phyloP scores from a whole-genome alignment of 1,284 basidiomycete genomes.

The Trichosporon asahii region DNA sequence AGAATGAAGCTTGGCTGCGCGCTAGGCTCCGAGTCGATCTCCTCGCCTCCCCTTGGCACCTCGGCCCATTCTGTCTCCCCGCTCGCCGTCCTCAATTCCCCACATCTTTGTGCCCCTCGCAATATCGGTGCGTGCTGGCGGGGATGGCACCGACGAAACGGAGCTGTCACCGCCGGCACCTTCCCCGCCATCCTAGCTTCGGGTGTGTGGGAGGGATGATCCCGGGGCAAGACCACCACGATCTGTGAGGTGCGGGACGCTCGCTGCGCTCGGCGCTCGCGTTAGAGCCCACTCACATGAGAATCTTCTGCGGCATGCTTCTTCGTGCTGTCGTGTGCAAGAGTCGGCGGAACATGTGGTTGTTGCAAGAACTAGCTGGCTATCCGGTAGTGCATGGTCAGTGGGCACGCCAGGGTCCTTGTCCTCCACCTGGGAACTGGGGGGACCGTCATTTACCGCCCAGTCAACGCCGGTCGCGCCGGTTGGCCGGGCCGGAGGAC shows the following conservation, averaged over 20 bases:
- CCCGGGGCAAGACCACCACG: no score
- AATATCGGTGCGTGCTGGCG: no score
- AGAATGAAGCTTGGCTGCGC: no score
- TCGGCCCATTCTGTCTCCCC: neutral
- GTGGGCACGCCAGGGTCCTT: neutral
- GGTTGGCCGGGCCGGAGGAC: neutral
- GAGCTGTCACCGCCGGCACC: no score
- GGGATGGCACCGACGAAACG: no score
- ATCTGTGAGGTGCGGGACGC: no score
- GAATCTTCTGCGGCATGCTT: constrained; percentile 31
- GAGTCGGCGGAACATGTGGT: neutral
- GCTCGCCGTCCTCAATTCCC: no score
- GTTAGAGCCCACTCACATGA: constrained; percentile 29
- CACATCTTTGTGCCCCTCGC: no score
- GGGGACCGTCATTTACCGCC: neutral
- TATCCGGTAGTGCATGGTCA: no score
- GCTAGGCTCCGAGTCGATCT: neutral
- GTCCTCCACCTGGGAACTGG: neutral
- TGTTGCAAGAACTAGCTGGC: neutral
- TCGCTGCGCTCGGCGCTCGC: neutral
- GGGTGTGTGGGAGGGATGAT: no score
- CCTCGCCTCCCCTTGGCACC: neutral
- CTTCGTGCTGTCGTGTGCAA: neutral
- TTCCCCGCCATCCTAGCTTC: no score
- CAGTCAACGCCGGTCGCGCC: neutral